Evolutionary conservation across 2,329 filamentous ascomycete species (phyloP).

Genomic region (Ramichloridium luteum): DNA sequence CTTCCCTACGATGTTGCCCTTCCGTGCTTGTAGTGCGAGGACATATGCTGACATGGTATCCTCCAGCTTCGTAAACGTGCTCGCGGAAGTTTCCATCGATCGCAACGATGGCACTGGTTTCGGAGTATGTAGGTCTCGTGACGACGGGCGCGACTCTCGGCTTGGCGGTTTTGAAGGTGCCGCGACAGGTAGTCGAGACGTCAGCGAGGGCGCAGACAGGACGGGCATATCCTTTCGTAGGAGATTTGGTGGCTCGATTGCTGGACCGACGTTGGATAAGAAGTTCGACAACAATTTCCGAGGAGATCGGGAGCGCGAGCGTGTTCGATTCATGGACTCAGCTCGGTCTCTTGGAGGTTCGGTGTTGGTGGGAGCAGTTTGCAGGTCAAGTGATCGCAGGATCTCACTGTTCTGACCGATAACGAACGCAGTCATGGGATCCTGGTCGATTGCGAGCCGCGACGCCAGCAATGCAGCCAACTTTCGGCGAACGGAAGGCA

Average conservation of each 20-base stretch:
- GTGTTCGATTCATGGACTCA: background rate
- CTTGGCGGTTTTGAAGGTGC: slow-evolving; percentile 26
- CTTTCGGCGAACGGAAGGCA: slow-evolving; percentile 28
- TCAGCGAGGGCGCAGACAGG: slow-evolving; percentile 14
- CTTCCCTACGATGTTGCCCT: slow-evolving; percentile 74
- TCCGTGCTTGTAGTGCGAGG: slow-evolving; percentile 68
- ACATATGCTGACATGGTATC: slow-evolving; percentile 77
- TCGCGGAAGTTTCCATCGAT: slow-evolving; percentile 11
- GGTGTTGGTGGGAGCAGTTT: slow-evolving; percentile 11
- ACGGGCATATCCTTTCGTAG: slow-evolving; percentile 19
- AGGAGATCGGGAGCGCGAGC: slow-evolving; percentile 54
- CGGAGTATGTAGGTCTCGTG: slow-evolving; percentile 16
- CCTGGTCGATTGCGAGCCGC: slow-evolving; percentile 57
- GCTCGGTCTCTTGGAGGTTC: slow-evolving; percentile 3
- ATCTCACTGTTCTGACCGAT: slow-evolving; percentile 69
- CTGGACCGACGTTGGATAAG: slow-evolving; percentile 47
- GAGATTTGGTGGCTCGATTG: slow-evolving; percentile 17
- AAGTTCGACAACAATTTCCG: slow-evolving; percentile 83
- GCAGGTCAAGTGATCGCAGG: slow-evolving; percentile 49
- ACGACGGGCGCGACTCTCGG: slow-evolving; percentile 25
- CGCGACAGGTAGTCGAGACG: slow-evolving; percentile 16
- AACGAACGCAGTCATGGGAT: slow-evolving; percentile 51
- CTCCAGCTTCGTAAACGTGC: slow-evolving; percentile 61
- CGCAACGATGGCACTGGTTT: slow-evolving; percentile 42
- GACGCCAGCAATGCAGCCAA: slow-evolving; percentile 24